Evolutionary conservation across 352 stramenopile species (phyloP), one percentile per base, ranked within the genome.

Genomic region (Pythium volutum): DNA sequence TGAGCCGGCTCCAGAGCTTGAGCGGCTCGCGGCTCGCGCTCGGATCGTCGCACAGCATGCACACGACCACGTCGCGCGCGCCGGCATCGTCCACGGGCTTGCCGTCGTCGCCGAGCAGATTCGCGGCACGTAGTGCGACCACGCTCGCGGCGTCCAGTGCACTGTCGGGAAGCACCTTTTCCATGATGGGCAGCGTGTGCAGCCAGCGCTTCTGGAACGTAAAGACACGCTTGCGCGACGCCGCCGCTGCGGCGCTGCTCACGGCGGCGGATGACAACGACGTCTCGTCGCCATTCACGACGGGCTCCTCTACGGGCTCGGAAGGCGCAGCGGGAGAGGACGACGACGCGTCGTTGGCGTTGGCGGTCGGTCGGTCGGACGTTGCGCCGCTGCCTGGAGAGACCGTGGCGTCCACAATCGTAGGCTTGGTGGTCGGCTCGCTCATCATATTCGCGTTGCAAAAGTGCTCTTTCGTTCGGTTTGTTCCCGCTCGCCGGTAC

Each of bases 151-250:
- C 59, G 15, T 75, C 63, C 33, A 77, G 47, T 11, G 71, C 62
- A 33, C 54, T 60, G n/a, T 80, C 76, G 0, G 75, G 62, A 3
- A 89, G 59, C n/a, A 74, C 70, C 27, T 81, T 84, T 70, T 91
- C 80, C 39, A 88, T 77, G 55, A 91, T 91, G 27, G 82, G 82
- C n/a, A 91, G 75, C 55, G 82, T 79, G 59, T 89, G 78, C 43
- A 89, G 63, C 82, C 82, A 91, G 20, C 82, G 71, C 66, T 88
- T 89, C 63, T 91, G 82, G 66, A 91, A 91, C 49, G 81, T 86
- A 59, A 91, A 91, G 42, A 91, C 72, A 43, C 82, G 82, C 61
- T 91, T 91, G 56, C 80, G 75, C 34, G 63, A 26, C n/a, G n/a
- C n/a, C n/a, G 26, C 50, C 20, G 43, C 4, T 31, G 23, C 22